These are phyloP conservation scores for Petrea volubilis DNA, from an alignment of 257 asterid species.

Conservation along the genomic window DNA sequence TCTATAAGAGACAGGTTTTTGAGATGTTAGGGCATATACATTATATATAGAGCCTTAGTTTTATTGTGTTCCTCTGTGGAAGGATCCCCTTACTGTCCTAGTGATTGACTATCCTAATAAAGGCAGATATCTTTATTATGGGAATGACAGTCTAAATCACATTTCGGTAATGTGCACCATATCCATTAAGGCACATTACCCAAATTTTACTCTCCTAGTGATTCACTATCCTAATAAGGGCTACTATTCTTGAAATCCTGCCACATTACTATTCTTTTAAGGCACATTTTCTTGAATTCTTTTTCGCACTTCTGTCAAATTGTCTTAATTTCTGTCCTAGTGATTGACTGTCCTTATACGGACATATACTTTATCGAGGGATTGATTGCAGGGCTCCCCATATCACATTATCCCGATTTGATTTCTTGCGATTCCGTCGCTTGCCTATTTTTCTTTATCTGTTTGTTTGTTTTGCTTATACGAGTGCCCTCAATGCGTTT, in stretches of 20 bases:
- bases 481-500: background rate
- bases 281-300: slow-evolving; percentile 21
- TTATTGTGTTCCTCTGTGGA: background rate
- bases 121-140: slow-evolving; percentile 21
- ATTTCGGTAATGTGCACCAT: slow-evolving; percentile 2
- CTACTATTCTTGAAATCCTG: slow-evolving; percentile 1
- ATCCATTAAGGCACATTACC: slow-evolving; percentile 18
- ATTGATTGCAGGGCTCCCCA: slow-evolving; percentile 20
- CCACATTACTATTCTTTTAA: slow-evolving; percentile 18
- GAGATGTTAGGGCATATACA: background rate
- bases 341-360: slow-evolving; percentile 36
- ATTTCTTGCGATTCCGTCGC: slow-evolving; percentile 15
- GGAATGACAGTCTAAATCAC: slow-evolving; percentile 13
- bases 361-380: slow-evolving; percentile 26
- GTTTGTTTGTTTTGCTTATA: background rate
- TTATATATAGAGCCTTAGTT: background rate
- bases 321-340: slow-evolving; percentile 20
- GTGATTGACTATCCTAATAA: slow-evolving; percentile 29
- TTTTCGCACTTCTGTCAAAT: slow-evolving; percentile 10
- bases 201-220: slow-evolving; percentile 4
- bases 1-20: background rate
- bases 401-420: slow-evolving; percentile 2
- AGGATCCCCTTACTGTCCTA: background rate
- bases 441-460: slow-evolving; percentile 20
- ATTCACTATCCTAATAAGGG: slow-evolving; percentile 21